Base-by-base conservation (phyloP, 805 yeast species). In the Ascoidea rubescens region DNA sequence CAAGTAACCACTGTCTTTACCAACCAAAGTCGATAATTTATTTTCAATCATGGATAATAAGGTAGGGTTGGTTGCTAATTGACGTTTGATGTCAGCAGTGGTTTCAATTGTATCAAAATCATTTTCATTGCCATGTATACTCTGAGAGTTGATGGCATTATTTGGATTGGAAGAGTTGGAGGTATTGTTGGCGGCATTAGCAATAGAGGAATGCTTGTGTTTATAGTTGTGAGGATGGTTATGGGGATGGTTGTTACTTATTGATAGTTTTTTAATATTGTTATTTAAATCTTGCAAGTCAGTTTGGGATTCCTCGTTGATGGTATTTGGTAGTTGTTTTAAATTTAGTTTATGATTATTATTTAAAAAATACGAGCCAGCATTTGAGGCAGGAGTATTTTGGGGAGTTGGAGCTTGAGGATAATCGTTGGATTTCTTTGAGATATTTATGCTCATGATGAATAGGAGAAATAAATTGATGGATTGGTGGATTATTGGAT, bases 321-420 rank as follows among this genome's bases (percentile, higher is more conserved):
- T 87, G 47, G 96, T 87, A 51, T 73, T 68, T 31, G 87, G 80
- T 50, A 81, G 71, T 37, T 37, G 43, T 10, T 37, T 37, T 37
- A 37, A 37, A 52, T 67, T 58, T 45, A 73, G 56, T 16, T 52
- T 45, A 10, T 78, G 37, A 73, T 68, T 21, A 82, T 81, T 28
- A 78, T 75, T 50, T 74, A 74, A 52, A 66, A 88, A 71, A 63
- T 81, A 86, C 28, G 90, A 82, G 55, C 80, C 81, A 46, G 87
- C 75, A 44, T 84, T 86, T 43, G 91, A 81, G 4, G 98, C 87
- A 14, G 99, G 99, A 1, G 99, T 93, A 74, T 93, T 93, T 65
- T 93, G 99, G 5, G 99, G 99, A 1, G 99, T 93, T 48, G 99
- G 99, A 5, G 99, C 98, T 62, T 82, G 80, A 57, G 91, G 84